Percentiles rank a stretch among this genome's conserved stretches.
phyloP scores from a whole-genome alignment of 1,139 yeast species.

The Waltiozyma sp. region DNA sequence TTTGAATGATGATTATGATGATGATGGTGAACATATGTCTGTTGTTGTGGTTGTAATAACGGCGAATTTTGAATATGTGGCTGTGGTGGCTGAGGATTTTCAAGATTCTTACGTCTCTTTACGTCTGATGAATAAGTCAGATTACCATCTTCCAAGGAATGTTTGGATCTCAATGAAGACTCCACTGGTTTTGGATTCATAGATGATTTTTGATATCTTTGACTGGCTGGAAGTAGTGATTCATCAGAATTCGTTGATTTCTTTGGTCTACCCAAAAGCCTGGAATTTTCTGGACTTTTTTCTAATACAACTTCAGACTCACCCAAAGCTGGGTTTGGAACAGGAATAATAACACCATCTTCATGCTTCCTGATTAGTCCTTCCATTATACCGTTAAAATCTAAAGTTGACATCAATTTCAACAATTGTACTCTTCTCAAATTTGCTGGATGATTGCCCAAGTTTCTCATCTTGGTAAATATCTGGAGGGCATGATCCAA shows the following conservation, averaged over 20 bases:
- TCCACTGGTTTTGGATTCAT: background rate
- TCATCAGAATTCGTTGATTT: too few relatives aligned
- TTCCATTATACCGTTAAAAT: conserved; percentile 56
- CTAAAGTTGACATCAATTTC: conserved; percentile 52
- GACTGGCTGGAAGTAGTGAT: background rate
- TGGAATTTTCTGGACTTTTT: background rate
- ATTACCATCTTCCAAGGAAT: background rate
- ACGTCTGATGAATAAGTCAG: background rate
- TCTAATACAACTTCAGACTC: background rate
- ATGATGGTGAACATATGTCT: background rate
- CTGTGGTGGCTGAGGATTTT: conserved; percentile 1
- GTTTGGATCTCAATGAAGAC: background rate
- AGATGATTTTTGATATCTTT: background rate
- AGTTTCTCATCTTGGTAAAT: conserved; percentile 62
- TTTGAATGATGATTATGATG: background rate
- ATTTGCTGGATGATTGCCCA: conserved; percentile 75
- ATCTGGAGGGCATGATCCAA: conserved; percentile 63
- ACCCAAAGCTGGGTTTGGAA: background rate
- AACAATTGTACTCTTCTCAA: conserved; percentile 61
- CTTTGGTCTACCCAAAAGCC: background rate
- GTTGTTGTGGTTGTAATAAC: conserved; percentile 6
- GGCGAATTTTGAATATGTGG: conserved; percentile 5
- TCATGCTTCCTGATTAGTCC: conserved; percentile 47
- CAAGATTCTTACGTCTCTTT: conserved; percentile 1
- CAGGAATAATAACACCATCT: conserved; percentile 25